Evolutionary conservation across 805 yeast species (phyloP).

Genomic region (Metschnikowia corniflorae): DNA sequence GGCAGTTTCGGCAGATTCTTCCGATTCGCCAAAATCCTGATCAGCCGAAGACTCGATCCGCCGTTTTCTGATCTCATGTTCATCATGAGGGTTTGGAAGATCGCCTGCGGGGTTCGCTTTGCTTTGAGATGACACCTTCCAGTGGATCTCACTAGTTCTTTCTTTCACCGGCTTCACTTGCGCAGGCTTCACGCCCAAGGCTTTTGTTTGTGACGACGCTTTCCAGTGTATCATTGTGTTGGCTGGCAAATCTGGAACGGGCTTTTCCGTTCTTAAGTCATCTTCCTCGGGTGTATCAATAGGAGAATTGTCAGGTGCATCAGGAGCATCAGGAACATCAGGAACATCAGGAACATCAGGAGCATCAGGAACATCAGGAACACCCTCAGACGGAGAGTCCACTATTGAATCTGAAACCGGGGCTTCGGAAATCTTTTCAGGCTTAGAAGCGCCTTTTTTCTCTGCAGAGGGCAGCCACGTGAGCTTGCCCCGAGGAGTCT

Average conservation of each 20-base stretch:
- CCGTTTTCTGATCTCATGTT: too few species aligned
- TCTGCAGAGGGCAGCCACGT: conserved; percentile 3
- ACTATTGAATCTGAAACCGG: neutral
- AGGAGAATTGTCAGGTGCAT: too few species aligned
- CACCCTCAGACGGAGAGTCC: too few species aligned
- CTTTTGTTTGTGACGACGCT: conserved; percentile 1
- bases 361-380: too few species aligned
- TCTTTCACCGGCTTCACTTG: neutral
- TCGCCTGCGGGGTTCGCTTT: conserved; percentile 1
- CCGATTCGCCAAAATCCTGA: too few species aligned
- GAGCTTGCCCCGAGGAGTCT: neutral
- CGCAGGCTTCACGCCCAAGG: neutral
- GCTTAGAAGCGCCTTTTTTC: conserved; percentile 2
- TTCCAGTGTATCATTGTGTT: conserved; percentile 3
- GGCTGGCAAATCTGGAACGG: too few species aligned
- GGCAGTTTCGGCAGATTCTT: too few species aligned
- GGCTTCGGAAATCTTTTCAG: neutral
- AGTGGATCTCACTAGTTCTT: conserved; percentile 1
- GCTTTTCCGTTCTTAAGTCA: too few species aligned
- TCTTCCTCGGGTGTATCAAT: too few species aligned
- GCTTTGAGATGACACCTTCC: conserved; percentile 6
- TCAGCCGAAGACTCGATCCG: too few species aligned
- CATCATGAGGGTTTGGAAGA: conserved; percentile 3
- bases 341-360: too few species aligned
- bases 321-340: too few species aligned